Conservation (phyloP, 139 green algal genomes). For the Zygnema cylindricum region DNA sequence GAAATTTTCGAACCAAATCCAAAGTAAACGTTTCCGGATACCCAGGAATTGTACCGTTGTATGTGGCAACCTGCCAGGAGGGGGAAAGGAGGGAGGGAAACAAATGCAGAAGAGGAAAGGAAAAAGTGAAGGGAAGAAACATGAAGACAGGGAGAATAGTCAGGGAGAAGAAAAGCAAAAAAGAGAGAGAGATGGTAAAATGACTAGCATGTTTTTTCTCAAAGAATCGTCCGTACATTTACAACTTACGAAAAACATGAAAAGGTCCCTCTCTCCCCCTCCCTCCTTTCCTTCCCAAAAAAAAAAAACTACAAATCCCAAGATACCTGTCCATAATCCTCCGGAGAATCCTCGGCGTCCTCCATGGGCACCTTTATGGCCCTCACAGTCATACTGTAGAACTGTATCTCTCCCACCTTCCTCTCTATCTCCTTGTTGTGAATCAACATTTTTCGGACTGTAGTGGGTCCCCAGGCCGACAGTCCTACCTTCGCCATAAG, state of each 20-base stretch:
- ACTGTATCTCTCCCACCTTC: slow-evolving; percentile 83
- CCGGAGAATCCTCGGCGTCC: slow-evolving; percentile 67
- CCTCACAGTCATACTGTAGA: slow-evolving; percentile 93
- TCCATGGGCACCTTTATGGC: slow-evolving; percentile 89
- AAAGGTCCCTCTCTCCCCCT: too few species aligned
- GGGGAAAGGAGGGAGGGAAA: background rate
- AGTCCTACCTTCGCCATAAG: slow-evolving; percentile 59
- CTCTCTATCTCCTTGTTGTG: slow-evolving; percentile 76
- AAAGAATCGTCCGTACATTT: too few species aligned
- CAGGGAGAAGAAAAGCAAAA: too few species aligned
- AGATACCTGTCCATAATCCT: slow-evolving; percentile 86
- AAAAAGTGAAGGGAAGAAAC: too few species aligned
- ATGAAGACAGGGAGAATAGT: too few species aligned
- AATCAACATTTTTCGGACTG: slow-evolving; percentile 62
- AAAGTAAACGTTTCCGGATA: slow-evolving; percentile 76
- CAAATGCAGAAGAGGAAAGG: too few species aligned
- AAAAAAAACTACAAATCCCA: too few species aligned
- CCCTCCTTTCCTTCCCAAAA: too few species aligned
- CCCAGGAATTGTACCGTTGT: slow-evolving; percentile 83
- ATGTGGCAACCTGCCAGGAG: slow-evolving; percentile 51
- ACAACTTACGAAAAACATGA: too few species aligned
- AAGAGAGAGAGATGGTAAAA: too few species aligned
- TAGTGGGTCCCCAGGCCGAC: slow-evolving; percentile 39
- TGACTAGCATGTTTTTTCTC: too few species aligned
- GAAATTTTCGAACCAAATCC: slow-evolving; percentile 83